Conservation (phyloP, 2,329 filamentous ascomycete species). For the Alternaria panax region DNA sequence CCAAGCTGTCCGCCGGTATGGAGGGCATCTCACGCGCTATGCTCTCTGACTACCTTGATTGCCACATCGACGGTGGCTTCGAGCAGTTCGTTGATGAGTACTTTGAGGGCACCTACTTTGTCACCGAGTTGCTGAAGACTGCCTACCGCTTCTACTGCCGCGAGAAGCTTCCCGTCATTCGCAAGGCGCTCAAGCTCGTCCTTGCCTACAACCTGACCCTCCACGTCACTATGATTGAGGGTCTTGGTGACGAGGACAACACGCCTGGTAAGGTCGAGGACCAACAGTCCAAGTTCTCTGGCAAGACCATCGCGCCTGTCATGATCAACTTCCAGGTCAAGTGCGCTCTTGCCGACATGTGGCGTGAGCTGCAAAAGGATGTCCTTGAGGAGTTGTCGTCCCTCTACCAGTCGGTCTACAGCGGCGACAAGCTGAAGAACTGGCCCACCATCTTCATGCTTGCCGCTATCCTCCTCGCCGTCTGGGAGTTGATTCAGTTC, state of each 20-base stretch:
- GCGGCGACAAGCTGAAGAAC: slow-evolving; percentile 95
- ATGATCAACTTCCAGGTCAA: slow-evolving; percentile 99
- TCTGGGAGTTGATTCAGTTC: slow-evolving; percentile 99
- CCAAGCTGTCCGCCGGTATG: slow-evolving; percentile 86
- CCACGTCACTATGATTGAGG: slow-evolving; percentile 94
- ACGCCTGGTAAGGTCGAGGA: slow-evolving; percentile 86
- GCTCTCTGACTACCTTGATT: slow-evolving; percentile 91
- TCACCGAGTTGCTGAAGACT: slow-evolving; percentile 96
- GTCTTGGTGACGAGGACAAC: slow-evolving; percentile 79
- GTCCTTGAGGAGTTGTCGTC: slow-evolving; percentile 91
- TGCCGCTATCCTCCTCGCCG: slow-evolving; percentile 87
- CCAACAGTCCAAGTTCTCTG: slow-evolving; percentile 83
- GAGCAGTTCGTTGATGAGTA: slow-evolving; percentile 95
- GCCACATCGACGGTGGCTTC: slow-evolving; percentile 90
- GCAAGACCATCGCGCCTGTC: slow-evolving; percentile 90
- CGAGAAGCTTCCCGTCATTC: slow-evolving; percentile 86
- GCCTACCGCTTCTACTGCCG: slow-evolving; percentile 92
- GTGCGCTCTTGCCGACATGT: slow-evolving; percentile 95
- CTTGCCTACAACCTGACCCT: slow-evolving; percentile 94
- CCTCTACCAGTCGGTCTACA: slow-evolving; percentile 97
- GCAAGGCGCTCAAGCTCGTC: slow-evolving; percentile 93
- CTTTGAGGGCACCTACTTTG: slow-evolving; percentile 92
- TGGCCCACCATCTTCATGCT: slow-evolving; percentile 99
- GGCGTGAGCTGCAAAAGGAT: slow-evolving; percentile 96
- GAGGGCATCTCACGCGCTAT: slow-evolving; percentile 83